Evolutionary conservation across 495 filamentous ascomycete genomes (phyloP).

Genomic region (Mytilinidion resinicola): DNA sequence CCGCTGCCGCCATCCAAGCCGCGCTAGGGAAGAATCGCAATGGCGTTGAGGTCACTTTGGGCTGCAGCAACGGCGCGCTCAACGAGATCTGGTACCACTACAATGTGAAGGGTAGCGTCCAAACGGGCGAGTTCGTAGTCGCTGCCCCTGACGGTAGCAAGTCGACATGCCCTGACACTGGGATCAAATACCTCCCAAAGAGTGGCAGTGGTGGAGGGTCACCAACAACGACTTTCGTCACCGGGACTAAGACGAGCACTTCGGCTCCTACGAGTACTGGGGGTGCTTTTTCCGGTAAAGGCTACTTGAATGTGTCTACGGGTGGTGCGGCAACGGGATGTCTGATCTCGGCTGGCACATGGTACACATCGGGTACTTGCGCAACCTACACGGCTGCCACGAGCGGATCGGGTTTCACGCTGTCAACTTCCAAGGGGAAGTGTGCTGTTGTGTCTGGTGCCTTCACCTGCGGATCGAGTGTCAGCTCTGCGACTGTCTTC

Average conservation of each 20-base stretch:
- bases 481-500: conserved; percentile 26
- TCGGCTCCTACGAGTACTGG: conserved; percentile 37
- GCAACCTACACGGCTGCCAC: conserved; percentile 54
- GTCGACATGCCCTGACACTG: conserved; percentile 54
- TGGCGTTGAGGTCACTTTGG: conserved; percentile 61
- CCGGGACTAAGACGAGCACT: conserved; percentile 28
- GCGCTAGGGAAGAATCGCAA: conserved; percentile 53
- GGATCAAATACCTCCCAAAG: conserved; percentile 67
- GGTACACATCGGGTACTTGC: conserved; percentile 64
- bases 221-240: conserved; percentile 24
- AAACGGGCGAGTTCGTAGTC: conserved; percentile 68
- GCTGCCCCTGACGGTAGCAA: conserved; percentile 54
- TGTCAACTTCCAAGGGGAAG: conserved; percentile 31
- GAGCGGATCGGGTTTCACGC: conserved; percentile 27
- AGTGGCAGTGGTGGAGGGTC: conserved; percentile 9
- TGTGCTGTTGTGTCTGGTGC: conserved; percentile 30
- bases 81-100: conserved; percentile 85
- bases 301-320: conserved; percentile 53
- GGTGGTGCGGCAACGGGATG: conserved; percentile 53
- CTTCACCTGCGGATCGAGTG: conserved; percentile 27
- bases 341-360: conserved; percentile 61
- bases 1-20: conserved; percentile 52
- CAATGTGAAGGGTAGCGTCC: conserved; percentile 69
- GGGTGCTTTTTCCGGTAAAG: conserved; percentile 48
- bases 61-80: conserved; percentile 55